phyloP scores from a whole-genome alignment of 73 alveolate species.

The Stentor coeruleus region DNA sequence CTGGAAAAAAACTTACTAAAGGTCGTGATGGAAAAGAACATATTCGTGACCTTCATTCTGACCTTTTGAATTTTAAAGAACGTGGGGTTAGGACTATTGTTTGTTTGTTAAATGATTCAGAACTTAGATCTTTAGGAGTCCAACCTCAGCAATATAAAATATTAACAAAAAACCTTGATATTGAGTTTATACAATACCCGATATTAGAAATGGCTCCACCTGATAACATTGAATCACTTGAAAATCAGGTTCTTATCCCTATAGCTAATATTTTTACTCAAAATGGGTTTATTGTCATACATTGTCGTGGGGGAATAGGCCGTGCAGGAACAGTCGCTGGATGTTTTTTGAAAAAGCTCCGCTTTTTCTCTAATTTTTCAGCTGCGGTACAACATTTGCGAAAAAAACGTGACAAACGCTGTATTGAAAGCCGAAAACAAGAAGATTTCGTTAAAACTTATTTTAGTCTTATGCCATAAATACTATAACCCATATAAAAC shows the following conservation, averaged over 20 bases:
- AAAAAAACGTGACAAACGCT: slow-evolving; percentile 46
- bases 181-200: slow-evolving; percentile 50
- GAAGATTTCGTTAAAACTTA: slow-evolving; percentile 36
- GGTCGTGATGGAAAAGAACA: slow-evolving; percentile 69
- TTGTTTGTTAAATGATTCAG: slow-evolving; percentile 59
- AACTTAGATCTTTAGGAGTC: slow-evolving; percentile 54
- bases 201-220: slow-evolving; percentile 68
- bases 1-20: slow-evolving; percentile 56
- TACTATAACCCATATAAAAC: too few relatives aligned
- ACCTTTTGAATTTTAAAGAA: slow-evolving; percentile 31
- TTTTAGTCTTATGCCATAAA: too few relatives aligned
- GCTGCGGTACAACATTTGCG: slow-evolving; percentile 35
- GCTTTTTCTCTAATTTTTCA: slow-evolving; percentile 11
- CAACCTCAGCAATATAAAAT: slow-evolving; percentile 34
- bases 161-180: slow-evolving; percentile 29
- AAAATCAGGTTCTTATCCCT: slow-evolving; percentile 27
- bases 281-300: slow-evolving; percentile 38
- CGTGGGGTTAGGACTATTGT: slow-evolving; percentile 36
- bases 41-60: slow-evolving; percentile 43
- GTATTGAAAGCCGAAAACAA: slow-evolving; percentile 64
- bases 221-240: slow-evolving; percentile 21
- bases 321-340: slow-evolving; percentile 67
- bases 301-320: slow-evolving; percentile 79
- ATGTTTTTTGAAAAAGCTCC: slow-evolving; percentile 32
- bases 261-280: slow-evolving; percentile 31